A percentile compares a stretch with the other conserved stretches of the same genome.
Evolutionary conservation across 2,329 filamentous ascomycete species (phyloP).

Genomic region (Dactylella cylindrospora): DNA sequence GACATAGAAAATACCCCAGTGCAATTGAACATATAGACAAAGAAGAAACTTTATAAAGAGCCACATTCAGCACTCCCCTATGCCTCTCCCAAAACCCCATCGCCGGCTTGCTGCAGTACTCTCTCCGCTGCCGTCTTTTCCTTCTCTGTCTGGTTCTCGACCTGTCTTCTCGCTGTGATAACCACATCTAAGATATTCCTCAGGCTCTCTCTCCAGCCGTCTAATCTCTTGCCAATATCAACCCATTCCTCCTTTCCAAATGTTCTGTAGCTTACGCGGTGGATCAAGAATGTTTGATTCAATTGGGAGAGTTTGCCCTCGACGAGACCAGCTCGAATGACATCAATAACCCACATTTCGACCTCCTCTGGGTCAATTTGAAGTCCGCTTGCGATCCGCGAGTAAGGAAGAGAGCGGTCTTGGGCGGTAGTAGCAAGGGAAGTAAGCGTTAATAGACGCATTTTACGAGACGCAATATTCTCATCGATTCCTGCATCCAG

Average conservation of each 20-base stretch:
- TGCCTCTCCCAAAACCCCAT: constrained; percentile 31
- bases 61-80: neutral
- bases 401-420: constrained; percentile 85
- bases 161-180: constrained; percentile 73
- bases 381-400: constrained; percentile 77
- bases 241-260: constrained; percentile 98
- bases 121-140: constrained; percentile 71
- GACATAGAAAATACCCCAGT: neutral
- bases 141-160: constrained; percentile 73
- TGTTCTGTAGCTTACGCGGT: constrained; percentile 92
- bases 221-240: constrained; percentile 84
- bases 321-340: constrained; percentile 90
- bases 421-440: constrained; percentile 81
- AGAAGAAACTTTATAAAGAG: neutral
- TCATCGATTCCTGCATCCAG: constrained; percentile 57
- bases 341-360: constrained; percentile 98
- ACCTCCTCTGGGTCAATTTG: constrained; percentile 81
- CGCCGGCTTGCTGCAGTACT: constrained; percentile 59
- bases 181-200: constrained; percentile 74
- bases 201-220: constrained; percentile 85
- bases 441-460: constrained; percentile 90
- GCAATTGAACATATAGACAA: constrained; percentile 8
- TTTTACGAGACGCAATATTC: constrained; percentile 82
- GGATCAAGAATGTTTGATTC: constrained; percentile 89
- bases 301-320: constrained; percentile 95